Conservation (phyloP, 2,329 filamentous ascomycete species). For the Clonostachys rhizophaga region DNA sequence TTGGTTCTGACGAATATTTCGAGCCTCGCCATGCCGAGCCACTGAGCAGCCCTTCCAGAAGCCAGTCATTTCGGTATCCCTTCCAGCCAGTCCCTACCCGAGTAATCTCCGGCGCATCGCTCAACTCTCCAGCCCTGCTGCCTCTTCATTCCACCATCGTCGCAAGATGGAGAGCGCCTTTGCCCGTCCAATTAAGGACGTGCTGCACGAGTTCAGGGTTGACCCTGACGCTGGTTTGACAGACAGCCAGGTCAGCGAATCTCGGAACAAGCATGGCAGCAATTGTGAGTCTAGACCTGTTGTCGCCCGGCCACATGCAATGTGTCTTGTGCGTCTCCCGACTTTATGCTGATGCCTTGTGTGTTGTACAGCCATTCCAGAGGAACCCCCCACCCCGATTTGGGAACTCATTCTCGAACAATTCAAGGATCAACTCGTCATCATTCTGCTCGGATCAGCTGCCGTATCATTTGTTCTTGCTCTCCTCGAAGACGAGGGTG, state of each 20-base stretch:
- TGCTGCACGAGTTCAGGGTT: constrained; percentile 55
- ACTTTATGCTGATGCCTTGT: background rate
- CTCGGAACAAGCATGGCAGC: constrained; percentile 56
- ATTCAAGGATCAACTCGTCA: constrained; percentile 97
- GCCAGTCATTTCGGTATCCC: background rate
- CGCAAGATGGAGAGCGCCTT: constrained; percentile 59
- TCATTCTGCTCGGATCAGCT: constrained; percentile 90
- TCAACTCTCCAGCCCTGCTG: no score
- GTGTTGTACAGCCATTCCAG: constrained; percentile 48
- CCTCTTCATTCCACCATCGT: no score
- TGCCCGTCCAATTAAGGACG: constrained; percentile 49
- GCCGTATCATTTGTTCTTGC: constrained; percentile 91
- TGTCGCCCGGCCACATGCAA: no score
- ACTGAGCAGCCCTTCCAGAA: background rate
- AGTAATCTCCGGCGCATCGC: no score
- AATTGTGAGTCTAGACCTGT: constrained; percentile 48
- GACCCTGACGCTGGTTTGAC: constrained; percentile 50
- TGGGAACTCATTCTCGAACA: constrained; percentile 98
- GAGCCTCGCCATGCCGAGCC: background rate
- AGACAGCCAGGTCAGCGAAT: constrained; percentile 51
- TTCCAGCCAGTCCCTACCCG: background rate
- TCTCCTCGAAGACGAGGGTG: constrained; percentile 86
- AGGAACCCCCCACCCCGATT: constrained; percentile 91
- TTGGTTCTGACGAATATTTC: background rate
- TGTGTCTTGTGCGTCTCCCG: no score